A percentile compares a stretch with the other conserved stretches of the same genome.
phyloP scores from a whole-genome alignment of 495 filamentous ascomycete genomes.

The Lophiostoma macrostomum region DNA sequence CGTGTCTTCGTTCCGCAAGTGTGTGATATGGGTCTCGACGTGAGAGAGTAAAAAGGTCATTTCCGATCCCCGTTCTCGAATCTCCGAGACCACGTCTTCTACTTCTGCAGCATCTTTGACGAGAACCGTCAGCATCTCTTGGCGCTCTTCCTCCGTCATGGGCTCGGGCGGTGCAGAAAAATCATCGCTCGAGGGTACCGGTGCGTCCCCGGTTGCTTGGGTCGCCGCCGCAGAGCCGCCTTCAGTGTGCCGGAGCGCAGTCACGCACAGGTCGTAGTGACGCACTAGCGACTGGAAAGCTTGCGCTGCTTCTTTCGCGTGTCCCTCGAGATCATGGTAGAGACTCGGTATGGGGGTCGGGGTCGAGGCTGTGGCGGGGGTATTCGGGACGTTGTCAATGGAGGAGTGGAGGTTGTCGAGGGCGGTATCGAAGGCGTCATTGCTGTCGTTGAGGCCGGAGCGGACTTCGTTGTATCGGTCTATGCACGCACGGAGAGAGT shows the following conservation, averaged over 20 bases:
- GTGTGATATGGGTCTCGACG: conserved; percentile 57
- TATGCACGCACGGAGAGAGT: conserved; percentile 66
- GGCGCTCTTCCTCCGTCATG: conserved; percentile 70
- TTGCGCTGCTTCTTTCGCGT: conserved; percentile 80
- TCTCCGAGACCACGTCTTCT: conserved; percentile 83
- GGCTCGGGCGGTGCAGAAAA: conserved; percentile 61
- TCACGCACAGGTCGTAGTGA: conserved; percentile 94
- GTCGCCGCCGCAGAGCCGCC: conserved; percentile 72
- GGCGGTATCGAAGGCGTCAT: conserved; percentile 32
- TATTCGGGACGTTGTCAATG: conserved; percentile 26
- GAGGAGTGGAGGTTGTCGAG: conserved; percentile 30
- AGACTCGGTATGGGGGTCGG: conserved; percentile 58
- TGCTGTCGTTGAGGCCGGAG: conserved; percentile 25
- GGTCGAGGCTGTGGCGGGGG: conserved; percentile 20
- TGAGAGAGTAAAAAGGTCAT: conserved; percentile 69
- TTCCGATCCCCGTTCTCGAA: conserved; percentile 67
- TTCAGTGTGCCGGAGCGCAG: conserved; percentile 87
- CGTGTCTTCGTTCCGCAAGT: conserved; percentile 48
- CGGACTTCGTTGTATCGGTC: conserved; percentile 40
- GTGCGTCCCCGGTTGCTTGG: conserved; percentile 50
- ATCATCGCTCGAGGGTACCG: conserved; percentile 30
- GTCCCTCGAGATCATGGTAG: conserved; percentile 68
- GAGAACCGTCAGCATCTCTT: conserved; percentile 79
- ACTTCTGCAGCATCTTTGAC: conserved; percentile 80
- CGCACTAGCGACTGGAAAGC: conserved; percentile 76